Base-by-base conservation (phyloP, 257 asterid genomes). In the Galeopsis tetrahit region DNA sequence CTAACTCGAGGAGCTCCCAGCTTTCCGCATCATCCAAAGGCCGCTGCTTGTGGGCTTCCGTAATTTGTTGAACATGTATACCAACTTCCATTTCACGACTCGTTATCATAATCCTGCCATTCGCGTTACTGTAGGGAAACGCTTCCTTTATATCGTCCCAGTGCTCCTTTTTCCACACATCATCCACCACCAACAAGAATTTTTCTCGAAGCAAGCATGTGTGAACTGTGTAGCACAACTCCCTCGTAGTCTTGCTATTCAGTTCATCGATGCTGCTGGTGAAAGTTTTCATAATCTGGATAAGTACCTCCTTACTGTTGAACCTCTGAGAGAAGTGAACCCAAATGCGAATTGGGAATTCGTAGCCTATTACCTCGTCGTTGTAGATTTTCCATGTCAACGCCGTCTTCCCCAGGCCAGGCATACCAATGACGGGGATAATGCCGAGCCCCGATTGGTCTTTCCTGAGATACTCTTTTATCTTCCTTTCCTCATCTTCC, bases 101-200 rank as follows among this genome's bases (percentile, higher is more conserved):
- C 28, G 28, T 86, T 34, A 88, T 32, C 62, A 86, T 63, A 32
- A 86, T 75, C 66, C 82, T 77, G 4, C 87, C 79, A 2, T 14
- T 9, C 3, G 5, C 14, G 10, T 76, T 77, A 39, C 40, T 39
- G 28, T 7, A 44, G 0, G 91, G 88, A 70, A 88, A 66, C 0
- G 70, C 81, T 9, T 5, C 4, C 49, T 65, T 9, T 32, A 88
- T 75, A 0, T 4, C 11, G 0, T 48, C 4, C 60, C 71, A 66
- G 2, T 68, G 49, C 4, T 14, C 21, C 0, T 2, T 4, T 0
- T n/a, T 35, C 72, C 63, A 51, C 0, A 68, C 63, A 15, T 52
- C 51, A 4, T 68, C 72, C 49, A 49, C 4, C 3, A 68, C 62
- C 10, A 85, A 38, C 64, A 88, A 57, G 70, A 82, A 85, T 2